Evolutionary conservation across 768 basidiomycete genomes (phyloP).

Genomic region (Amanita muscaria): DNA sequence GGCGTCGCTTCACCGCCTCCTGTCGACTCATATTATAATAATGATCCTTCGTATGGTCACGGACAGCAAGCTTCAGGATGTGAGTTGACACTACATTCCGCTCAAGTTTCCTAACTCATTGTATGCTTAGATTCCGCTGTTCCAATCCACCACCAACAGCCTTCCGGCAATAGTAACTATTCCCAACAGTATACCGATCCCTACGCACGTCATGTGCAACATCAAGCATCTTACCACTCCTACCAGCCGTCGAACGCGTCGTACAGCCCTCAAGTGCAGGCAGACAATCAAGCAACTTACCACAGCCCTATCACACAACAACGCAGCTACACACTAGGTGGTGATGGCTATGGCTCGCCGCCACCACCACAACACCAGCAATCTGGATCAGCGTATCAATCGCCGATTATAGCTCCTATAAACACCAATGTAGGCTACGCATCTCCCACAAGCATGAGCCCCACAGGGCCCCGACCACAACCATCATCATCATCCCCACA

Average conservation of each 20-base stretch:
- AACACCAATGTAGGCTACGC: conserved; percentile 26
- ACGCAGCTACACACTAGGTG: conserved; percentile 49
- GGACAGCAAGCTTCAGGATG: conserved; percentile 43
- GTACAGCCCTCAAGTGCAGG: conserved; percentile 11
- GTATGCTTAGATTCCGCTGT: conserved; percentile 38
- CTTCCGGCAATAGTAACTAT: conserved; percentile 36
- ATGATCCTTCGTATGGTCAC: conserved; percentile 47
- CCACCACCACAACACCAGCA: conserved; percentile 26
- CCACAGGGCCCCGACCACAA: conserved; percentile 34
- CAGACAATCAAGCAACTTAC: conserved; percentile 21
- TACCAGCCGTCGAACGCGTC: conserved; percentile 13
- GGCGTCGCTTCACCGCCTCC: conserved; percentile 18
- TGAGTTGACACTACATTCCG: conserved; percentile 24
- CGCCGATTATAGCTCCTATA: conserved; percentile 28
- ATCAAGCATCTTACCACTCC: conserved; percentile 19
- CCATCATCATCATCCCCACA: conserved; percentile 19
- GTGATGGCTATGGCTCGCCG: conserved; percentile 37
- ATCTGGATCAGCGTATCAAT: conserved; percentile 15
- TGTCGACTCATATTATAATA: conserved; percentile 12
- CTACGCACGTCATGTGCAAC: conserved; percentile 30
- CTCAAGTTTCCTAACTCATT: neutral
- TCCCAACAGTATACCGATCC: conserved; percentile 37
- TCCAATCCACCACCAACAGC: conserved; percentile 44
- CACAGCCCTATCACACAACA: conserved; percentile 16
- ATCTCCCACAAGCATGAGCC: conserved; percentile 23